phyloP scores from a whole-genome alignment of 1,284 basidiomycete species.

The Austroboletus niveus region DNA sequence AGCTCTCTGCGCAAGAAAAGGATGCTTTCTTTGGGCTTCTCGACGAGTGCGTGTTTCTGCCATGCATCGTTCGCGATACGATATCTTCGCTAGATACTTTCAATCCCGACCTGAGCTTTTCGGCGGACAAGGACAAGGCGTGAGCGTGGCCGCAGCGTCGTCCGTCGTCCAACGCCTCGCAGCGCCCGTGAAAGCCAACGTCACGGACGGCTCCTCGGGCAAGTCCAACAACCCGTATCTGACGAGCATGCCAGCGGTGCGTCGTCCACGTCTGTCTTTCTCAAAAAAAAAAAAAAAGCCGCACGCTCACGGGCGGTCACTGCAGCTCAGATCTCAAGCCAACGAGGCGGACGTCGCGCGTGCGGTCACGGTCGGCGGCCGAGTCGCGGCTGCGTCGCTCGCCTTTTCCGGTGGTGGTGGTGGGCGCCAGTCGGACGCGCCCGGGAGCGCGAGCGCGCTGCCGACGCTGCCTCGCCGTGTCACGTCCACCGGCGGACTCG shows the following conservation, averaged over 20 bases:
- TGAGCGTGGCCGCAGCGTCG: conserved; percentile 17
- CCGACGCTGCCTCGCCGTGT: conserved; percentile 38
- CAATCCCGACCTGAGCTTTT: conserved; percentile 68
- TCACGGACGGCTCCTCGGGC: conserved; percentile 20
- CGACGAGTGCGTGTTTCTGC: conserved; percentile 57
- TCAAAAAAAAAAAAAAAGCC: no score
- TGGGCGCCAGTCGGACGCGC: no score
- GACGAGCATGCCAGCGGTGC: conserved; percentile 19
- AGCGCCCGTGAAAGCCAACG: conserved; percentile 38
- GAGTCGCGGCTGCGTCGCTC: conserved; percentile 51
- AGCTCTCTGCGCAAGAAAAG: conserved; percentile 63
- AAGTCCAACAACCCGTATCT: conserved; percentile 31
- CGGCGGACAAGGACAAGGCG: conserved; percentile 12
- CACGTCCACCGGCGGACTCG: neutral
- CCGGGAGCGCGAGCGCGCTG: no score
- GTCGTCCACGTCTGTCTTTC: neutral
- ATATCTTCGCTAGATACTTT: conserved; percentile 57
- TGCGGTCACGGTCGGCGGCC: conserved; percentile 34
- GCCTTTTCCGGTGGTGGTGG: conserved; percentile 31
- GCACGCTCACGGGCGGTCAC: neutral
- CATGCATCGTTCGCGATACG: neutral
- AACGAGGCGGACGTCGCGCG: conserved; percentile 21
- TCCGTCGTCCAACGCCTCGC: conserved; percentile 48
- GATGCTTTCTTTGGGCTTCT: conserved; percentile 75
- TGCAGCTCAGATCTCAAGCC: neutral